Conservation (phyloP, 2,329 filamentous ascomycete species). For the Talaromyces amestolkiae region DNA sequence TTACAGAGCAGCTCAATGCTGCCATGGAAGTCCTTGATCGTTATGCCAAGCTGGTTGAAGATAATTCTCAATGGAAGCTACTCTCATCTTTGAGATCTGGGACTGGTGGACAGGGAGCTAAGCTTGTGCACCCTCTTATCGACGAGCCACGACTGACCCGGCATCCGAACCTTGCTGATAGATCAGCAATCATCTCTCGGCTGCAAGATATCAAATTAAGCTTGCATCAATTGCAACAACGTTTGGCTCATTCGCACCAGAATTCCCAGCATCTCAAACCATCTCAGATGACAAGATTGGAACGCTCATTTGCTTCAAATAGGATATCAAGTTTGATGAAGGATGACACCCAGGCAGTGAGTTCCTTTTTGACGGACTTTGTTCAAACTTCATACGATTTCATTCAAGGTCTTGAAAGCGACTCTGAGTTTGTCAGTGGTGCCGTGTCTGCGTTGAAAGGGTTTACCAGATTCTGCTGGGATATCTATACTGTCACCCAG, state of each 20-base stretch:
- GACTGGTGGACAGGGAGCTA: slow-evolving; percentile 21
- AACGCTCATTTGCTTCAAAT: slow-evolving; percentile 41
- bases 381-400: slow-evolving; percentile 36
- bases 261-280: slow-evolving; percentile 37
- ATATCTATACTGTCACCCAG: slow-evolving; percentile 47
- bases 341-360: slow-evolving; percentile 42
- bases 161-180: slow-evolving; percentile 27
- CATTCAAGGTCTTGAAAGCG: slow-evolving; percentile 31
- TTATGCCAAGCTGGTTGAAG: slow-evolving; percentile 33
- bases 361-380: slow-evolving; percentile 38
- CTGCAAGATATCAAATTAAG: slow-evolving; percentile 40
- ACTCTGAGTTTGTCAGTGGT: slow-evolving; percentile 27
- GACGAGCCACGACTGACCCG: slow-evolving; percentile 36
- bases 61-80: slow-evolving; percentile 32
- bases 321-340: slow-evolving; percentile 43
- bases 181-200: slow-evolving; percentile 30
- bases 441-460: slow-evolving; percentile 29
- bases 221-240: slow-evolving; percentile 35
- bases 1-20: slow-evolving; percentile 14
- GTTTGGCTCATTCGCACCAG: slow-evolving; percentile 32
- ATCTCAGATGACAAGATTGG: slow-evolving; percentile 42
- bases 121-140: slow-evolving; percentile 41
- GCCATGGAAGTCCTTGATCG: slow-evolving; percentile 21
- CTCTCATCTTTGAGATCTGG: slow-evolving; percentile 18
- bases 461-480: slow-evolving; percentile 48